These are phyloP conservation scores for Dacryopinax primogenitus DNA, from an alignment of 768 basidiomycete species.

Conservation along the genomic window DNA sequence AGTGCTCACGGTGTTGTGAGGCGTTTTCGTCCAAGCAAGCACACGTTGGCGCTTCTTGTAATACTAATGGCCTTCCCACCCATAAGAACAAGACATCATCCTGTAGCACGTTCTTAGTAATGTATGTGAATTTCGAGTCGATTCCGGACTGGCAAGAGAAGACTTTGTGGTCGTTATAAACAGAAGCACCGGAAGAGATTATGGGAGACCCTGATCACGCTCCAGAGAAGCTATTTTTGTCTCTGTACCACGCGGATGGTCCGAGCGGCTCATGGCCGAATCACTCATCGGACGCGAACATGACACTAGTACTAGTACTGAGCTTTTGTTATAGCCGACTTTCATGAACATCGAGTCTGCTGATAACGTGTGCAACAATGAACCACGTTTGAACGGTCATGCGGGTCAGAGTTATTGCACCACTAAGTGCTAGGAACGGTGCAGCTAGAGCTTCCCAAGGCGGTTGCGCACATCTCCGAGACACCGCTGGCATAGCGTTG, in stretches of 20 bases:
- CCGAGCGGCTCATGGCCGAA: not conserved
- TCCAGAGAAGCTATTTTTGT: slow-evolving; percentile 5
- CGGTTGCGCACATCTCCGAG: slow-evolving; percentile 12
- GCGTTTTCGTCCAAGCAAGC: not conserved
- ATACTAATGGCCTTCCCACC: not conserved
- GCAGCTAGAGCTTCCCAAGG: not conserved
- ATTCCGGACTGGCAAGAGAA: not conserved
- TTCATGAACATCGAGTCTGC: not conserved
- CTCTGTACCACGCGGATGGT: not conserved
- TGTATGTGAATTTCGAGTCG: not conserved
- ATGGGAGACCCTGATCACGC: not conserved
- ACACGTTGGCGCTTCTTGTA: not conserved
- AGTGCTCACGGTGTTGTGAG: not conserved
- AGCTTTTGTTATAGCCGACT: not conserved
- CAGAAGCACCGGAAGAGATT: not conserved
- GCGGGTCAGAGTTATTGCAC: not conserved
- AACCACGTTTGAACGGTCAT: not conserved
- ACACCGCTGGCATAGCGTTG: slow-evolving; percentile 10
- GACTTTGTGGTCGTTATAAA: not conserved
- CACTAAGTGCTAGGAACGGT: not conserved
- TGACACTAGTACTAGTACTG: not conserved
- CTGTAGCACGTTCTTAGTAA: not conserved
- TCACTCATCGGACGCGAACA: not conserved
- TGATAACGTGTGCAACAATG: not conserved
- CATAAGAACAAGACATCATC: not conserved